Base-by-base conservation (phyloP, 2,329 filamentous ascomycete genomes). In the Calonectria henricotiae region DNA sequence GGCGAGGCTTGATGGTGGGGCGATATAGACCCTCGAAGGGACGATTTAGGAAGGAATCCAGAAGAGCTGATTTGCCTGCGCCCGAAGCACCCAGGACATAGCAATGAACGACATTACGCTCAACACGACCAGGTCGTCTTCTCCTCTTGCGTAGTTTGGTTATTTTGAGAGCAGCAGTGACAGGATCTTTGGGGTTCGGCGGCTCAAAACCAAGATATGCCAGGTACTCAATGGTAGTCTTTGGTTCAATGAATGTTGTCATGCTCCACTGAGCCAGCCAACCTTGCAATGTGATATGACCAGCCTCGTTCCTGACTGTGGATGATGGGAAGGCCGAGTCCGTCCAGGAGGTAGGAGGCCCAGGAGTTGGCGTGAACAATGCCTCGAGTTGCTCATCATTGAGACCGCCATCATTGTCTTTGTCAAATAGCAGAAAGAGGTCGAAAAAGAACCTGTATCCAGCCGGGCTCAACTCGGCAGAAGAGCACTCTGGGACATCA, bases 261-360 rank as follows among this genome's bases (percentile, higher is more conserved):
- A 99, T 99, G 80, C 95, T 98, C 96, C 96, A 99, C 78, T 99
- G 96, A 4, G 96, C 96, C 43, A 99, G 89, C 96, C 96, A 99
- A 2, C 96, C 96, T 82, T 99, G 96, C 4, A 99, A 86, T 1
- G 96, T 99, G 71, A 99, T 95, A 80, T 98, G 91, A 0, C 96
- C 96, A 9, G 94, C 94, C 82, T 99, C 96, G 79, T 98, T 98
- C 47, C 94, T 92, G 20, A 98, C 96, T 0, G 96, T 98, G 27
- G 94, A 97, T 0, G 93, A 95, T 1, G 96, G 96, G 78, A 99
- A 99, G 0, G 91, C 93, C 1, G 93, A 93, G 73, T 98, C 95
- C 0, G 91, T 86, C 96, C 96, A 99, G 0, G 94, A 96, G 3
- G 89, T 84, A 0, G 96, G 96, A 15, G 98, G 85, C 0, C 96